These are phyloP conservation scores for Sarocladium kiliense DNA, from an alignment of 2,329 filamentous ascomycete genomes.

Conservation along the genomic window DNA sequence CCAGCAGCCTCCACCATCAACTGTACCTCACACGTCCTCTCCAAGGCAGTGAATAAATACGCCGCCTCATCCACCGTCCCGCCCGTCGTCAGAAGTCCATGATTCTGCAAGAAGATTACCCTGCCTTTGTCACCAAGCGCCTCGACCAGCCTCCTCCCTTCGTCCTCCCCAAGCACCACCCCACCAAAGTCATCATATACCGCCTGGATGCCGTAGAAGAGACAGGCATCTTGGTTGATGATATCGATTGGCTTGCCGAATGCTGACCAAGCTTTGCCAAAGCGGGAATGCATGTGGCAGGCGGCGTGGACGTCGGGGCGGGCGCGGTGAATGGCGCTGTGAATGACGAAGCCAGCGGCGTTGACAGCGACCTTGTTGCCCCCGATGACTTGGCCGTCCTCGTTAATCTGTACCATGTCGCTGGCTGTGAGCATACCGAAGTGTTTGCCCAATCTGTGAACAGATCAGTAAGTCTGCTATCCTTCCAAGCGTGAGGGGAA, in stretches of 20 bases:
- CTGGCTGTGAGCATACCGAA: conserved; percentile 56
- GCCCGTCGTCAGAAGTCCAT: conserved; percentile 60
- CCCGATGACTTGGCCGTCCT: conserved; percentile 53
- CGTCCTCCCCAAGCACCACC: conserved; percentile 55
- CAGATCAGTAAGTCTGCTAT: too few species aligned
- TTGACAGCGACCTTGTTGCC: conserved; percentile 54
- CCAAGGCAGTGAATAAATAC: conserved; percentile 48
- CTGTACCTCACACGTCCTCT: conserved; percentile 28
- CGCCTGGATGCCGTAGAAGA: conserved; percentile 52
- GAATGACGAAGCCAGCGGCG: conserved; percentile 58
- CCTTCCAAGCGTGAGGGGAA: too few species aligned
- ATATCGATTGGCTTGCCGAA: conserved; percentile 56
- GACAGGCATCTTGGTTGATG: conserved; percentile 54
- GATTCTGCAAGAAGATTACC: conserved; percentile 56
- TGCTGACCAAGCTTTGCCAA: conserved; percentile 56
- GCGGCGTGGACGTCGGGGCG: conserved; percentile 55
- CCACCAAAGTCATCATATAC: conserved; percentile 59
- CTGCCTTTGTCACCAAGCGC: conserved; percentile 48
- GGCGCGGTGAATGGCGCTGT: conserved; percentile 54
- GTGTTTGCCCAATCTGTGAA: conserved; percentile 47
- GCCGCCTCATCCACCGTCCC: conserved; percentile 62
- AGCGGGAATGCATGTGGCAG: conserved; percentile 55
- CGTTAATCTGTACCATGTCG: conserved; percentile 59
- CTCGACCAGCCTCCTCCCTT: conserved; percentile 52
- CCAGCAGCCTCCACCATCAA: conserved; percentile 24